Evolutionary conservation across 108 stramenopile species (phyloP).

Genomic region (Poteriospumella lacustris): DNA sequence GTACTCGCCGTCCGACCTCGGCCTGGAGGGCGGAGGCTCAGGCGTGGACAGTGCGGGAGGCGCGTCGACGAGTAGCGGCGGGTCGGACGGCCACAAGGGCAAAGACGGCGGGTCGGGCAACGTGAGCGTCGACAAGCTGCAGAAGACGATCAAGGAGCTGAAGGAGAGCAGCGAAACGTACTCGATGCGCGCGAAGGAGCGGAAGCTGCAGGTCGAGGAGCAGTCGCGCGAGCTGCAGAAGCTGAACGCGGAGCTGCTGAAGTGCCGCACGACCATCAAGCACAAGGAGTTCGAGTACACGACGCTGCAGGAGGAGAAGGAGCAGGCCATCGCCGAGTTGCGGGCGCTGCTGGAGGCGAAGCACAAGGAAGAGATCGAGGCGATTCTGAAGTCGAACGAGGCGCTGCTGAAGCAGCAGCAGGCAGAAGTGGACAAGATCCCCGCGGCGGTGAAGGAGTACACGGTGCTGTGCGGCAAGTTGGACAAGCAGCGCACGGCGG

Average conservation of each 20-base stretch:
- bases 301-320: constrained; percentile 1
- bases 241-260: background rate
- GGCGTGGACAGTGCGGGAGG: background rate
- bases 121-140: constrained; percentile 14
- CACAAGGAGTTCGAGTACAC: constrained; percentile 20
- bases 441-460: background rate
- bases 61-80: background rate
- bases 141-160: constrained; percentile 15
- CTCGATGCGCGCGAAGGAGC: background rate
- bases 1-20: background rate
- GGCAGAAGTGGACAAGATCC: background rate
- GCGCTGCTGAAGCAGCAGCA: constrained; percentile 4
- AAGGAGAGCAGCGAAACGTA: background rate
- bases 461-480: background rate
- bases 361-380: background rate
- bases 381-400: background rate
- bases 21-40: background rate
- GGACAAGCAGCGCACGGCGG: background rate
- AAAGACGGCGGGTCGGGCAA: constrained; percentile 9
- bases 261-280: background rate
- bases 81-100: background rate
- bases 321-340: background rate
- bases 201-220: constrained; percentile 13
- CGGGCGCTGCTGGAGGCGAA: background rate
- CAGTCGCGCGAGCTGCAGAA: background rate